Base-by-base conservation (phyloP, 176 grass and related monocot genomes). In the Aegilops sharonensis region DNA sequence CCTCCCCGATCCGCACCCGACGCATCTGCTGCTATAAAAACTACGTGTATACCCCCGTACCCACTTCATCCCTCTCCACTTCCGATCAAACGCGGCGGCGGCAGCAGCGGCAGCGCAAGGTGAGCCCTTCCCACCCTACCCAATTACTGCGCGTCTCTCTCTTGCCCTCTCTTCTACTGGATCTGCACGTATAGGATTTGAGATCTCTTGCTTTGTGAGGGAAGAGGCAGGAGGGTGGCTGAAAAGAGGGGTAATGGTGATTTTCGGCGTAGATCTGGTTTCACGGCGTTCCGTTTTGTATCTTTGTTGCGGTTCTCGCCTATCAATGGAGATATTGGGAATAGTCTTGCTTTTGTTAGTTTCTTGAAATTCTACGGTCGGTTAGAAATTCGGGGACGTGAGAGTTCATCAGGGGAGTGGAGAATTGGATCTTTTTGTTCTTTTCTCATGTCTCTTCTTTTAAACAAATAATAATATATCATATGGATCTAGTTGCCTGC, bases 1-100 rank as follows among this genome's bases (percentile, higher is more conserved):
- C 59, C 61, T 80, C 78, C 60, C 78, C 73, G 73, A 80, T 80
- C 78, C 78, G 78, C 78, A 66, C 78, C 78, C 78, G 9, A 80
- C 61, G 61, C 37, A 0, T 62, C 21, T 12, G 77, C 57, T 9
- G 78, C 37, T 80, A 80, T 80, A 80, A 80, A 80, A 80, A 34
- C 77, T 47, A 61, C 60, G 78, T 80, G 78, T 37, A 80, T 23
- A 42, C 34, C 45, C 21, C 37, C 24, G 11, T 47, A 47, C 11
- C 11, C 11, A 12, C 23, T 24, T 80, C 25, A 65, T 25, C 61
- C 78, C 14, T 21, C 14, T 20, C 37, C 25, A 72, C 69, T 39
- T 72, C 60, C 61, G 14, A 80, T 10, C 63, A 80, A 30, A 31
- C 35, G 59, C 59, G 14, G 59, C 40, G 5, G 57, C 77, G 27